Percentiles rank a stretch among this genome's conserved stretches.
Conservation (phyloP, 495 filamentous ascomycete species). For the Hypomontagnella monticulosa region DNA sequence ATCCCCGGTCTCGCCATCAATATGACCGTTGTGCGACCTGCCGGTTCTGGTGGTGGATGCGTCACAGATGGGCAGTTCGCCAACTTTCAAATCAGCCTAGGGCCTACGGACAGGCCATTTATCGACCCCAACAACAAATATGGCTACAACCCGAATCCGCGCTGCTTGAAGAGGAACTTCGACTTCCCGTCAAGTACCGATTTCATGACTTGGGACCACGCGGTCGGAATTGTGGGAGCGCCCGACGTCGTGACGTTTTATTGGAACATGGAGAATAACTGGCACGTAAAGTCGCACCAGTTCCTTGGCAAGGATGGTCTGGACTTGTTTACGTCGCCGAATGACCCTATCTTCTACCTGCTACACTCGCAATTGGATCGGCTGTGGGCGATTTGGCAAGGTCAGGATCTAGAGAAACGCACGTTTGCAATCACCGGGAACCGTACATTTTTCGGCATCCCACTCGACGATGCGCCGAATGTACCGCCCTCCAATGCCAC, state of each 20-base stretch:
- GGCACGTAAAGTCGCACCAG: slow-evolving; percentile 33
- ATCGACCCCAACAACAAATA: slow-evolving; percentile 45
- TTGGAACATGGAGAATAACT: slow-evolving; percentile 8
- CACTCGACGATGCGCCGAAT: slow-evolving; percentile 26
- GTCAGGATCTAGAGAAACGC: slow-evolving; percentile 38
- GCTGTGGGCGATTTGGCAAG: slow-evolving; percentile 72
- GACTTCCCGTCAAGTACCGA: slow-evolving; percentile 42
- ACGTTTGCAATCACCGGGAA: slow-evolving; percentile 22
- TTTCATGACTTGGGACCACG: slow-evolving; percentile 25
- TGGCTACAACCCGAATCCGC: slow-evolving; percentile 56
- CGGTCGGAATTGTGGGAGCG: slow-evolving; percentile 22
- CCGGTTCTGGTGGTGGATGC: slow-evolving; percentile 68
- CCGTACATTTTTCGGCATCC: slow-evolving; percentile 37
- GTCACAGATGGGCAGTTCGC: slow-evolving; percentile 67
- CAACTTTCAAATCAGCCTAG: slow-evolving; percentile 24
- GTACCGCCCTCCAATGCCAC: slow-evolving; percentile 36
- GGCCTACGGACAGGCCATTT: slow-evolving; percentile 46
- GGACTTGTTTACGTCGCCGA: slow-evolving; percentile 64
- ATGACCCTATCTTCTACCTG: slow-evolving; percentile 70
- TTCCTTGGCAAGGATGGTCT: slow-evolving; percentile 32
- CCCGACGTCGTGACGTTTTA: slow-evolving; percentile 25
- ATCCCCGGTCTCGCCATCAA: slow-evolving; percentile 40
- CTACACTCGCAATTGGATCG: slow-evolving; percentile 72
- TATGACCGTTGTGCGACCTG: slow-evolving; percentile 45
- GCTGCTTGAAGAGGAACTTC: slow-evolving; percentile 71